Evolutionary conservation across 1,284 basidiomycete genomes (phyloP).

Genomic region (Moesziomyces parantarcticus): DNA sequence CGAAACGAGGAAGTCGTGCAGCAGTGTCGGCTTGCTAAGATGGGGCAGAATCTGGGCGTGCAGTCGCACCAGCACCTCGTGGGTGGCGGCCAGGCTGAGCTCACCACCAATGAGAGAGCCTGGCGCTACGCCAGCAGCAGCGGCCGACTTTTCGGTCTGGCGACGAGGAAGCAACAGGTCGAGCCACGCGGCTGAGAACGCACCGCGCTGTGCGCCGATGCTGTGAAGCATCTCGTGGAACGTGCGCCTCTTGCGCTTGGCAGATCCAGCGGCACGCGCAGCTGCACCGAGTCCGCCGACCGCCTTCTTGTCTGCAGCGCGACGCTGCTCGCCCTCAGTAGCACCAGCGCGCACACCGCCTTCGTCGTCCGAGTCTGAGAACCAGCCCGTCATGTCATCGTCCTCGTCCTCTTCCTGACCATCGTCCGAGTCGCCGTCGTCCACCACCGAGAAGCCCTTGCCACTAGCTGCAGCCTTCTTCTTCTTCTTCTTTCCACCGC

Average conservation of each 20-base stretch:
- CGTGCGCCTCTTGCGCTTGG: conserved; percentile 61
- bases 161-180: conserved; percentile 73
- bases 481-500: conserved; percentile 33
- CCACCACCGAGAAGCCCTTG: conserved; percentile 45
- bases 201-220: conserved; percentile 78
- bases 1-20: conserved; percentile 93
- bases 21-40: conserved; percentile 76
- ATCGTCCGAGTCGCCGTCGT: conserved; percentile 64
- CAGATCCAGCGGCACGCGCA: conserved; percentile 25
- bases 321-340: conserved; percentile 28
- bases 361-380: conserved; percentile 61
- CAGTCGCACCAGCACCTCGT: conserved; percentile 80
- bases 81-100: conserved; percentile 70
- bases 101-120: conserved; percentile 68
- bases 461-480: conserved; percentile 36
- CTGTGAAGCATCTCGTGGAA: conserved; percentile 73
- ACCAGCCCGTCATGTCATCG: conserved; percentile 71
- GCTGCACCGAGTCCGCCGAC: conserved; percentile 30
- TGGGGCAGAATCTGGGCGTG: conserved; percentile 87
- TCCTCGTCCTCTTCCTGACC: conserved; percentile 59
- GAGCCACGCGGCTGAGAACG: conserved; percentile 83
- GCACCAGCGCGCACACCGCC: conserved; percentile 61
- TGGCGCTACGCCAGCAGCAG: conserved; percentile 9
- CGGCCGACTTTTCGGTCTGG: conserved; percentile 15
- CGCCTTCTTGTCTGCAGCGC: conserved; percentile 28